These are phyloP conservation scores for Tuber melanosporum DNA, from an alignment of 495 filamentous ascomycete species.

Conservation along the genomic window DNA sequence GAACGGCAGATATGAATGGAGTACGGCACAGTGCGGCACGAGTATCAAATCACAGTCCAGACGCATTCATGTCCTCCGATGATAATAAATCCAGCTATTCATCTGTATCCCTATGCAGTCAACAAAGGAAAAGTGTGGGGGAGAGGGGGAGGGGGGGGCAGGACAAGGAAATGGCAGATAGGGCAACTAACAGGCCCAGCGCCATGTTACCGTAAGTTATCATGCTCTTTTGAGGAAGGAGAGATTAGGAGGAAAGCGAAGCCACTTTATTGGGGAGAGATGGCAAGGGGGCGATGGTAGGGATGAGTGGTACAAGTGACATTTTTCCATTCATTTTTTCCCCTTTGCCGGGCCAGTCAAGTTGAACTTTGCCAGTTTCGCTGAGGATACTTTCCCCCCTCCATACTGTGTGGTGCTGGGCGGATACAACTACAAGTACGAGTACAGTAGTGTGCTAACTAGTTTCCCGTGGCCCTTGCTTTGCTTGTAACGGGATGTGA, in stretches of 20 bases:
- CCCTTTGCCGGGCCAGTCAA: neutral
- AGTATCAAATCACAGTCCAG: neutral
- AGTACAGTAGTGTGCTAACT: neutral
- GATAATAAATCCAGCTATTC: neutral
- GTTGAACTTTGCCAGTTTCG: neutral
- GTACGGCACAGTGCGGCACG: neutral
- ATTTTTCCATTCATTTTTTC: neutral
- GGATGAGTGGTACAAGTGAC: neutral
- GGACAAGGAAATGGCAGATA: neutral
- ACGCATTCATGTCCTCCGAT: neutral
- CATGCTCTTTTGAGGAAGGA: neutral
- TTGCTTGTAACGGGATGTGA: neutral
- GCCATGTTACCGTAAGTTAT: neutral
- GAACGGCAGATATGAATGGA: conserved; percentile 7
- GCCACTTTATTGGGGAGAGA: neutral
- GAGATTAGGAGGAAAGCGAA: neutral
- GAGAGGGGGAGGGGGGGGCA: neutral
- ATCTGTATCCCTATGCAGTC: conserved; percentile 1
- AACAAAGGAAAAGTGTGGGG: neutral
- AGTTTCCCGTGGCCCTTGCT: neutral
- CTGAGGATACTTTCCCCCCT: neutral
- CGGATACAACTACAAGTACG: neutral
- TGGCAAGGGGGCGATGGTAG: neutral
- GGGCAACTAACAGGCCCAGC: neutral
- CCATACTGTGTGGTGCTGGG: neutral